phyloP scores from a whole-genome alignment of 192 early-diverging fungal species.

The Lobosporangium transversale region DNA sequence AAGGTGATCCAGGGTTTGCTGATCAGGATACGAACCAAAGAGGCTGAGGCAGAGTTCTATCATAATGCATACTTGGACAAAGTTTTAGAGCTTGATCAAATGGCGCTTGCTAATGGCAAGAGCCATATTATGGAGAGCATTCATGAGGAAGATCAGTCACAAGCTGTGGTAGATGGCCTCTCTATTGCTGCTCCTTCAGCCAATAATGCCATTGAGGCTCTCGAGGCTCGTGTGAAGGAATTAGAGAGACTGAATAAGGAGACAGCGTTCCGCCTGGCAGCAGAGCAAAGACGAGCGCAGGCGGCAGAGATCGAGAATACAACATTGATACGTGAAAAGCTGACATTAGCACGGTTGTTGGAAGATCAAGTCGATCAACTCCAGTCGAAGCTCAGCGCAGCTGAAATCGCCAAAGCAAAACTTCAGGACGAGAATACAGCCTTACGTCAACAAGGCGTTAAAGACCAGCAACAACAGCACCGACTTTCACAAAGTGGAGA shows the following conservation, averaged over 20 bases:
- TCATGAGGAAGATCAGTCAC: conserved; percentile 5
- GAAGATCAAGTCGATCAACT: conserved; percentile 52
- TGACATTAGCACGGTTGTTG: conserved; percentile 39
- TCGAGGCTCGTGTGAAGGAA: conserved; percentile 35
- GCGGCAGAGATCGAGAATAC: conserved; percentile 42
- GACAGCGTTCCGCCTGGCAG: conserved; percentile 36
- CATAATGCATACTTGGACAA: conserved; percentile 53
- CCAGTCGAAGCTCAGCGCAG: conserved; percentile 39
- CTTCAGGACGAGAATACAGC: conserved; percentile 43
- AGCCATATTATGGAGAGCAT: conserved; percentile 5
- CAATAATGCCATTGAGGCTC: conserved; percentile 16
- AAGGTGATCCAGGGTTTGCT: conserved; percentile 50
- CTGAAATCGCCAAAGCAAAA: conserved; percentile 37
- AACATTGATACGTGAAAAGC: conserved; percentile 36
- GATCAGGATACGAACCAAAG: conserved; percentile 48
- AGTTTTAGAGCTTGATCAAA: conserved; percentile 44
- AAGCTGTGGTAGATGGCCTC: conserved; percentile 7
- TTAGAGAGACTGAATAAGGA: conserved; percentile 43
- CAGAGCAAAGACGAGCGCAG: conserved; percentile 42
- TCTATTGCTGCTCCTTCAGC: conserved; percentile 3
- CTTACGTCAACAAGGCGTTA: conserved; percentile 27
- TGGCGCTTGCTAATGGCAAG: conserved; percentile 42
- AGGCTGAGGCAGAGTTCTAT: conserved; percentile 50
- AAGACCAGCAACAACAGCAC: conserved; percentile 25
- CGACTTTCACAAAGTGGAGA: conserved; percentile 1